Evolutionary conservation across 1,284 basidiomycete genomes (phyloP).

Genomic region (Ganoderma boninense): DNA sequence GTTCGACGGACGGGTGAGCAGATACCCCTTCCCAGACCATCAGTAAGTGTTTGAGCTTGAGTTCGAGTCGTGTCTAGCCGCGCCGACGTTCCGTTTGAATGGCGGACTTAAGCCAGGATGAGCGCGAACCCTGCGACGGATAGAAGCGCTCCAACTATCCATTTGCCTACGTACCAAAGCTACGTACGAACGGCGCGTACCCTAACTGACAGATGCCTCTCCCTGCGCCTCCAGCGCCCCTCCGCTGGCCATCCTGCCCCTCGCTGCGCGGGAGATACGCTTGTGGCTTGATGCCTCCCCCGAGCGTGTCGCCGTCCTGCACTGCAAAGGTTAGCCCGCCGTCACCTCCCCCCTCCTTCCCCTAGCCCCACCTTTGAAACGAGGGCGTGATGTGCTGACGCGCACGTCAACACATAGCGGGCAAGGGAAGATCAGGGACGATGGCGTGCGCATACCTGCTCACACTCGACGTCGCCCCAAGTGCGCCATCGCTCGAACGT

Average conservation of each 20-base stretch:
- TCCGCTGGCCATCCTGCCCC: slow-evolving; percentile 81
- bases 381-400: not conserved
- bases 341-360: not conserved
- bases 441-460: slow-evolving; percentile 84
- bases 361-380: not conserved
- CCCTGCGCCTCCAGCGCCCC: slow-evolving; percentile 63
- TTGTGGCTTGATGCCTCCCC: slow-evolving; percentile 78
- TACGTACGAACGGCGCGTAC: not conserved
- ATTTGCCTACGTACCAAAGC: not conserved
- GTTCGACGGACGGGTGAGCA: slow-evolving; percentile 78
- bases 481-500: slow-evolving; percentile 55
- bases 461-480: slow-evolving; percentile 58
- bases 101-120: not conserved
- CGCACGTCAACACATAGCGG: slow-evolving; percentile 53
- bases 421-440: slow-evolving; percentile 85
- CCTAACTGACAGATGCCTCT: not conserved
- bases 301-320: slow-evolving; percentile 82
- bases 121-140: not conserved
- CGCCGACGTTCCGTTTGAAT: not conserved
- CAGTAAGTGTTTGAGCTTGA: slow-evolving; percentile 59
- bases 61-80: not conserved
- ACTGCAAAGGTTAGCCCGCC: slow-evolving; percentile 79
- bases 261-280: slow-evolving; percentile 81
- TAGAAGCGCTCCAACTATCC: not conserved
- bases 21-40: slow-evolving; percentile 91